These are phyloP conservation scores for Xenosphaeropsis pyriputrescens DNA, from an alignment of 2,329 filamentous ascomycete genomes.

Conservation along the genomic window DNA sequence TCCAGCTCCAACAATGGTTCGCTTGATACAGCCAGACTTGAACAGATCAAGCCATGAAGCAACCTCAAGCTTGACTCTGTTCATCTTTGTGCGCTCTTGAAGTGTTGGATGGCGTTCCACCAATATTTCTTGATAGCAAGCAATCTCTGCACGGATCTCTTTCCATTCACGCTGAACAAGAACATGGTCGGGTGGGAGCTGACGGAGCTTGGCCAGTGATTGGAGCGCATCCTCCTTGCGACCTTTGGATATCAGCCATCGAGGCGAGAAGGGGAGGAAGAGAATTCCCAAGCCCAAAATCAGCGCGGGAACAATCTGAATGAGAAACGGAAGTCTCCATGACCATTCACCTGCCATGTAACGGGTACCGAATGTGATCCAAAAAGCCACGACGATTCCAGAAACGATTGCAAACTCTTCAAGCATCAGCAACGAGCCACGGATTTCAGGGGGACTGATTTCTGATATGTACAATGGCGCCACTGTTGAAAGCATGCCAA, in stretches of 20 bases:
- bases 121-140: conserved; percentile 30
- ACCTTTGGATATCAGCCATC: conserved; percentile 27
- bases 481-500: conserved; percentile 33
- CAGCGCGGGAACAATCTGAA: conserved; percentile 13
- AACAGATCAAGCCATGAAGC: conserved; percentile 34
- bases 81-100: conserved; percentile 17
- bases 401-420: conserved; percentile 23
- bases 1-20: conserved; percentile 32
- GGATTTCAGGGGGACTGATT: conserved; percentile 25
- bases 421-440: conserved; percentile 6
- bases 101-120: conserved; percentile 22
- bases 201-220: conserved; percentile 33
- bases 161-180: conserved; percentile 33
- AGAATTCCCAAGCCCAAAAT: conserved; percentile 21
- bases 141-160: conserved; percentile 35
- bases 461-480: conserved; percentile 37
- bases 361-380: conserved; percentile 25
- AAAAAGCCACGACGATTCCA: conserved; percentile 27
- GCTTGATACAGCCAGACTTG: conserved; percentile 29
- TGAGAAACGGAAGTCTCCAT: conserved; percentile 19
- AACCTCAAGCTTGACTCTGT: conserved; percentile 29
- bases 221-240: conserved; percentile 31
- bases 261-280: conserved; percentile 30
- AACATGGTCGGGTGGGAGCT: conserved; percentile 29
- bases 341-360: conserved; percentile 16